Percentiles rank a stretch among this genome's conserved stretches.
Conservation (phyloP, 139 green algal genomes). For the Marvania coccoides region DNA sequence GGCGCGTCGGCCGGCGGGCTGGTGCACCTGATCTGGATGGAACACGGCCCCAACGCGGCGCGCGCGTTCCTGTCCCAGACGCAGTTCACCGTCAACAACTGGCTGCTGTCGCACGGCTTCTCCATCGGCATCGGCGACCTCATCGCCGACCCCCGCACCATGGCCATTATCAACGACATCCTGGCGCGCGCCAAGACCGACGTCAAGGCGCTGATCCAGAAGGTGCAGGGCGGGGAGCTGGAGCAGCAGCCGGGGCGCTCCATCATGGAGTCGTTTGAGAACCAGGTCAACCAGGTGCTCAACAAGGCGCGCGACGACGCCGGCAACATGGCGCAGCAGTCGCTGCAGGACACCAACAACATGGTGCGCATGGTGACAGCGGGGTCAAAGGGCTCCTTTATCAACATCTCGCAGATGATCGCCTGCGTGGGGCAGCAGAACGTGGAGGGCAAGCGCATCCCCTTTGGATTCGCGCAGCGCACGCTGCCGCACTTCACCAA, state of each 20-base stretch:
- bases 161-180: slow-evolving; percentile 85
- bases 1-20: slow-evolving; percentile 73
- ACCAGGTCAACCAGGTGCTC: slow-evolving; percentile 77
- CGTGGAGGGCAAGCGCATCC: slow-evolving; percentile 98
- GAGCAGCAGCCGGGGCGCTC: slow-evolving; percentile 86
- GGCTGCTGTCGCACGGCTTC: slow-evolving; percentile 93
- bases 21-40: slow-evolving; percentile 92
- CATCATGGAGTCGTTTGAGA: slow-evolving; percentile 94
- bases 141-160: slow-evolving; percentile 87
- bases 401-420: slow-evolving; percentile 99
- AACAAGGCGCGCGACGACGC: slow-evolving; percentile 94
- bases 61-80: slow-evolving; percentile 65
- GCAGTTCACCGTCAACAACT: slow-evolving; percentile 92
- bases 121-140: slow-evolving; percentile 96
- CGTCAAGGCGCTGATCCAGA: slow-evolving; percentile 79
- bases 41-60: slow-evolving; percentile 84
- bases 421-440: slow-evolving; percentile 99
- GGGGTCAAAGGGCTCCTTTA: slow-evolving; percentile 95
- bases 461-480: slow-evolving; percentile 87
- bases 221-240: slow-evolving; percentile 73
- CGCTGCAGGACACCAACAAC: slow-evolving; percentile 91
- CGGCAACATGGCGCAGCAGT: slow-evolving; percentile 73
- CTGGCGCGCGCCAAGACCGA: slow-evolving; percentile 81
- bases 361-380: slow-evolving; percentile 97
- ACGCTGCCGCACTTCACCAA: slow-evolving; percentile 96